A percentile compares a stretch with the other conserved stretches of the same genome.
phyloP scores from a whole-genome alignment of 306 rosid genomes.

The Macrotyloma uniflorum region DNA sequence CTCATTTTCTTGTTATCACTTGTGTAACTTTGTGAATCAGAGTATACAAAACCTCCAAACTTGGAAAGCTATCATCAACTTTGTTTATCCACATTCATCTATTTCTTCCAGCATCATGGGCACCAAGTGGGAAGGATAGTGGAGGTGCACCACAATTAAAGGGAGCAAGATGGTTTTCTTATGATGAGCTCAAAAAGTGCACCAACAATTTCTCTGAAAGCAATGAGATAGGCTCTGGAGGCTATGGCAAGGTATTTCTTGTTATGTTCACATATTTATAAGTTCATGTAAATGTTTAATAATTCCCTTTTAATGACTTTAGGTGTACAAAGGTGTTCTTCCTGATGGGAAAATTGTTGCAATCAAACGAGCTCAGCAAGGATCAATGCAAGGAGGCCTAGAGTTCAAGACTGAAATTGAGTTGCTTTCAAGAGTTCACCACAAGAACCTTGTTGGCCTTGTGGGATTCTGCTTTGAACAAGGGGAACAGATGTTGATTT shows the following conservation, averaged over 20 bases:
- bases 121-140: slow-evolving; percentile 87
- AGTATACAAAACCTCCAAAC: neutral
- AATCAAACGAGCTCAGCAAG: slow-evolving; percentile 94
- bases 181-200: slow-evolving; percentile 84
- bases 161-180: slow-evolving; percentile 98
- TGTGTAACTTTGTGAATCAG: slow-evolving; percentile 8
- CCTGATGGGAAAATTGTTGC: slow-evolving; percentile 82
- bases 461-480: slow-evolving; percentile 95
- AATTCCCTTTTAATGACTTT: slow-evolving; percentile 9
- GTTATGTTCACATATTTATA: slow-evolving; percentile 3
- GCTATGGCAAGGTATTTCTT: slow-evolving; percentile 86
- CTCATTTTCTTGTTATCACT: slow-evolving; percentile 18
- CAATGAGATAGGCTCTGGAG: slow-evolving; percentile 86
- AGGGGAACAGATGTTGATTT: slow-evolving; percentile 93
- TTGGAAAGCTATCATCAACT: neutral
- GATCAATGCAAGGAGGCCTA: slow-evolving; percentile 92
- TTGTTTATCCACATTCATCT: slow-evolving; percentile 32
- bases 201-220: slow-evolving; percentile 71
- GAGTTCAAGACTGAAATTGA: slow-evolving; percentile 98
- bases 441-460: slow-evolving; percentile 95
- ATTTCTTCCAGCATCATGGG: slow-evolving; percentile 81
- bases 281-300: neutral
- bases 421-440: slow-evolving; percentile 96
- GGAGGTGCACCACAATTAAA: slow-evolving; percentile 96
- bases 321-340: slow-evolving; percentile 86